Evolutionary conservation across 148 eudicot species (phyloP).

Genomic region (Cornus suecica): DNA sequence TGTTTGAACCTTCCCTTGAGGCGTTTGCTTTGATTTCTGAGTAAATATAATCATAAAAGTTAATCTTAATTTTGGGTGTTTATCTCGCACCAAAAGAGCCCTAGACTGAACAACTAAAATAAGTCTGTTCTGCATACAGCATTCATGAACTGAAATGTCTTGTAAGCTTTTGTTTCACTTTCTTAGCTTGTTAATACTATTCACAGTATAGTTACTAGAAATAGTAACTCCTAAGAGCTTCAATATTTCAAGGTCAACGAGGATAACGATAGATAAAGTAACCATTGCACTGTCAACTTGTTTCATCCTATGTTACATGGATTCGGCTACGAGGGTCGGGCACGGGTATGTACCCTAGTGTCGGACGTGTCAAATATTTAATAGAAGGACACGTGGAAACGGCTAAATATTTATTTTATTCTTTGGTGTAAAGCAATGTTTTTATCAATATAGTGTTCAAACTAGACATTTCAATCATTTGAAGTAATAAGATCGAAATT

Average conservation of each 20-base stretch:
- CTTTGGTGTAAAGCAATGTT: no score
- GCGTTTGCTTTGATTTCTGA: neutral
- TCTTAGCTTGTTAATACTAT: neutral
- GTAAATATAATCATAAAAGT: neutral
- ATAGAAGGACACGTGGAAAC: no score
- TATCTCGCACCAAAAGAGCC: neutral
- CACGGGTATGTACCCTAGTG: no score
- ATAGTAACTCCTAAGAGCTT: neutral
- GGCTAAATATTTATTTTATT: no score
- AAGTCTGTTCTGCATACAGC: neutral
- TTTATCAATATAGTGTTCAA: no score
- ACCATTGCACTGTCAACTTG: no score
- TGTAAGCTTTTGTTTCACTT: neutral
- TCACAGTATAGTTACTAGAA: no score
- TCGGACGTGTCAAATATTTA: no score
- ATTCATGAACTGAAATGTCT: neutral
- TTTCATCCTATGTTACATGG: no score
- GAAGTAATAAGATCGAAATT: no score
- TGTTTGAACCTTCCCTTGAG: neutral
- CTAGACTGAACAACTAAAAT: neutral
- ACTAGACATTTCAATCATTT: no score
- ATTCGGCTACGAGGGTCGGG: no score
- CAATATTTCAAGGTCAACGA: neutral
- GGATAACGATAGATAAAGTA: neutral
- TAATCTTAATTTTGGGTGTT: neutral